Base-by-base conservation (phyloP, 2,329 filamentous ascomycete species). In the Chrysosporium queenslandicum region DNA sequence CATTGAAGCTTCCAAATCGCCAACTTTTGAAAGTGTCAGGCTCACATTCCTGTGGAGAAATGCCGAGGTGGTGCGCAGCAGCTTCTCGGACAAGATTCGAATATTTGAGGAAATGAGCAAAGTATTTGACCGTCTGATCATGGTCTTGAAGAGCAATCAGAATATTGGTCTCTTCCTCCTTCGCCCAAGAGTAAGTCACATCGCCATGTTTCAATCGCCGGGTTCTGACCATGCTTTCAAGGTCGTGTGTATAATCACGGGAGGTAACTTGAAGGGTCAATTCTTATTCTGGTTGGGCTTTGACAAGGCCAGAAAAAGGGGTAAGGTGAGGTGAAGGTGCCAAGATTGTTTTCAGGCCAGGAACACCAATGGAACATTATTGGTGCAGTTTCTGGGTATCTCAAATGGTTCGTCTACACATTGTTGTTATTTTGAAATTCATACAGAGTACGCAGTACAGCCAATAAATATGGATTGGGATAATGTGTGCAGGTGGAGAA, bases 1-100 rank as follows among this genome's bases (percentile, higher is more conserved):
- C 58, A 53, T 71, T 71, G 55, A 68, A 71, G 52, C 60, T 64
- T 6, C 67, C 67, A 39, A 57, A 53, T 25, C 64, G 58, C 67
- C 54, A 53, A n/a, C 25, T 14, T 20, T 36, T 47, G 7, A n/a
- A 5, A 20, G 27, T 50, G 25, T 23, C 48, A 4, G 55, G 6
- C 20, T 53, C 34, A 47, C 56, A 59, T 25, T 37, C 14, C n/a
- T 53, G 23, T 12, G 53, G 29, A 11, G 52, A 48, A 11, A 59
- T 16, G 2, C 50, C 50, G 7, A 59, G 47, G 39, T 59, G 56
- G 32, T 54, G 55, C 4, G 57, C 57, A 42, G 36, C 48, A 34
- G 45, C 34, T 50, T 45, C 30, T 12, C 52, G 37, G 49, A 54
- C 43, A 53, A 55, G 18, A 9, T 16, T 9, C 37, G 16, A 43